Evolutionary conservation across 306 rosid species (phyloP), one percentile per base, ranked within the genome.

Genomic region (Gleditsia sinensis): DNA sequence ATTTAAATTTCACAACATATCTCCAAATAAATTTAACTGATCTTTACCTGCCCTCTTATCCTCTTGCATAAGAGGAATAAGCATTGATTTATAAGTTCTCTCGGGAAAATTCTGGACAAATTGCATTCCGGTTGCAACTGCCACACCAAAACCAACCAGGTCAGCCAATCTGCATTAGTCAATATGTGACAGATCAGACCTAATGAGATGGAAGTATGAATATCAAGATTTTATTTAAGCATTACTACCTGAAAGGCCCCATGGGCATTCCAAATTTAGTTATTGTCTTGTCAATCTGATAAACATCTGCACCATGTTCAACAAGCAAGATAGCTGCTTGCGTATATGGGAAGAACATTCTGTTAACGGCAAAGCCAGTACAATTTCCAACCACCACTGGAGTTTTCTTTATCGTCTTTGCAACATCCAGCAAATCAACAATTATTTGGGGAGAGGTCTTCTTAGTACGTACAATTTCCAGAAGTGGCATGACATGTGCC

Each of bases 331-430:
- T 69, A 49, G 72, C 96, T 62, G 97, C 95, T 80, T 88, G 96
- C 5, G 93, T 78, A 58, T 94, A 94, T 59, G 99, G 99, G 80
- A 94, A 92, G 86, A 94, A 92, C 88, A 87, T 85, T 81, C 98
- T 75, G 83, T 90, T 94, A 57, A 94, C 99, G 57, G 99, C 99
- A 80, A 94, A 94, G 79, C 99, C 99, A 19, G 99, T 92, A 82
- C 98, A 88, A 78, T 94, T 94, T 43, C 98, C 99, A 71, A 94
- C 98, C 79, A 94, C 99, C 76, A 92, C 96, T 0, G 99, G 99
- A 39, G 97, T 90, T 73, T 94, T 92, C 87, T 75, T 92, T 75
- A 94, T 92, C 84, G 82, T 94, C 77, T 88, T 94, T 64, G 87
- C 89, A 71, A 92, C 80, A 73, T 92, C 92, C 64, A 94, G 82